These are phyloP conservation scores for Zymoseptoria brevis DNA, from an alignment of 2,329 filamentous ascomycete species.

Conservation along the genomic window DNA sequence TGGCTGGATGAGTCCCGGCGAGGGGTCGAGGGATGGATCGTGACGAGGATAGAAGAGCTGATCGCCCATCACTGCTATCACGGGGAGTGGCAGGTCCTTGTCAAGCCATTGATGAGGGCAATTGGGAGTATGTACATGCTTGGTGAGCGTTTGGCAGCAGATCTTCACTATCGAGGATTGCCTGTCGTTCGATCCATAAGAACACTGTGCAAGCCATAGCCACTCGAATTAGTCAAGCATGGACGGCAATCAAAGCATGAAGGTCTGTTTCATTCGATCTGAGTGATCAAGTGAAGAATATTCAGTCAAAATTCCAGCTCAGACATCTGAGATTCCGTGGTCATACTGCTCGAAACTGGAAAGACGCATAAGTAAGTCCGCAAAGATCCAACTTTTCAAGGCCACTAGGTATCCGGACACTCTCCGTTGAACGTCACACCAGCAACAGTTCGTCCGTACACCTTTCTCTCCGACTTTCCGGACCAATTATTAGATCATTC, in stretches of 20 bases:
- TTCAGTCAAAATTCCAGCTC: neutral
- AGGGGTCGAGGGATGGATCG: conserved; percentile 21
- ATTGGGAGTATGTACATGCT: conserved; percentile 20
- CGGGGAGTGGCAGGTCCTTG: conserved; percentile 8
- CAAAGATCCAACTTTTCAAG: neutral
- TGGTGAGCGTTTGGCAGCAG: conserved; percentile 21
- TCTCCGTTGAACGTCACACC: neutral
- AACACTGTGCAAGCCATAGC: neutral
- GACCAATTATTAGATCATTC: neutral
- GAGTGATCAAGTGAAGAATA: neutral
- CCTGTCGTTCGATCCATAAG: neutral
- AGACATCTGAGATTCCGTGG: neutral
- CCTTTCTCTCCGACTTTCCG: neutral
- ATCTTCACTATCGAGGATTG: conserved; percentile 19
- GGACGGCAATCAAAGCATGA: neutral
- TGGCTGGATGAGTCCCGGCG: conserved; percentile 15
- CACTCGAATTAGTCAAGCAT: neutral
- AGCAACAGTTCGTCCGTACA: neutral
- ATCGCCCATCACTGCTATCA: conserved; percentile 17
- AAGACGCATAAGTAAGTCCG: neutral
- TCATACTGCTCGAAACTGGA: neutral
- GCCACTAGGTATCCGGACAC: neutral
- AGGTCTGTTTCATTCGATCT: neutral
- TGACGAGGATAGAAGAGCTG: conserved; percentile 23
- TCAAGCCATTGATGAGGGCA: conserved; percentile 13